Conservation (phyloP, 768 basidiomycete species). For the Tricholoma furcatifolium region DNA sequence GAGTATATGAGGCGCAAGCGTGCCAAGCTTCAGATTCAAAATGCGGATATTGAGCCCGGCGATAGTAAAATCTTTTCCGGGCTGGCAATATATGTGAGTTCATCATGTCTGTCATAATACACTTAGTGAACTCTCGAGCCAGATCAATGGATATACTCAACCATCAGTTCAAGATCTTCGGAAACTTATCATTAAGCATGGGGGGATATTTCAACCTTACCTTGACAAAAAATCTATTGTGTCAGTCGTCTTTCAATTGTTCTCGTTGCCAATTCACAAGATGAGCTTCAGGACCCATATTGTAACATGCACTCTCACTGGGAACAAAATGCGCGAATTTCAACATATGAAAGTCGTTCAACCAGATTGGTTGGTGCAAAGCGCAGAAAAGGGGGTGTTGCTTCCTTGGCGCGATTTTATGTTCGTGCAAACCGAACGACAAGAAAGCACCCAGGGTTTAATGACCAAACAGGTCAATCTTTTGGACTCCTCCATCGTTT, state of each 20-base stretch:
- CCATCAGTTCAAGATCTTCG: constrained; percentile 86
- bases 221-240: constrained; percentile 75
- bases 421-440: constrained; percentile 48
- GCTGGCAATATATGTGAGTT: constrained; percentile 77
- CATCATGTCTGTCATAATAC: neutral
- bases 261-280: neutral
- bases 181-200: constrained; percentile 76
- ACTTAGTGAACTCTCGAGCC: neutral
- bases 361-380: constrained; percentile 88
- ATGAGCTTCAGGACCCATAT: constrained; percentile 71
- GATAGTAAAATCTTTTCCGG: constrained; percentile 61
- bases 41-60: constrained; percentile 36
- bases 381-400: constrained; percentile 61
- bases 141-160: constrained; percentile 91
- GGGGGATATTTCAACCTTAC: constrained; percentile 82
- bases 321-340: constrained; percentile 87
- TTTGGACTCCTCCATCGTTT: constrained; percentile 17
- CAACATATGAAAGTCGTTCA: constrained; percentile 86
- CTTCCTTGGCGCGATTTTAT: constrained; percentile 82
- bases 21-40: constrained; percentile 86
- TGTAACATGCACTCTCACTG: constrained; percentile 87
- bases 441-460: constrained; percentile 49
- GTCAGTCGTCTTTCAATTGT: constrained; percentile 38
- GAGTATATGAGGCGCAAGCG: constrained; percentile 92
- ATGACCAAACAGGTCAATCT: constrained; percentile 37